phyloP scores from a whole-genome alignment of 306 rosid genomes.

The Senna siamea region DNA sequence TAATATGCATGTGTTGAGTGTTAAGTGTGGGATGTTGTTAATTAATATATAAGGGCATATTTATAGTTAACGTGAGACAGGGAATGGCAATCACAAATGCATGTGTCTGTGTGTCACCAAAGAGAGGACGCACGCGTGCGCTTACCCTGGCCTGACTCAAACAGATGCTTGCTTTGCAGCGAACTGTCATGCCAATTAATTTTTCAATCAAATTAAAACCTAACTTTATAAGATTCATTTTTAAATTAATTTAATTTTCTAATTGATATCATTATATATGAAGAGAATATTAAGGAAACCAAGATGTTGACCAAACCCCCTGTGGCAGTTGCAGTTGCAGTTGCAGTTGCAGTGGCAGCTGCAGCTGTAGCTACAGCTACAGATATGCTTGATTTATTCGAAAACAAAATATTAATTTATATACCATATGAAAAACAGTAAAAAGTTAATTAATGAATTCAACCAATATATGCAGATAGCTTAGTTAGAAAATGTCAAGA shows the following conservation, averaged over 20 bases:
- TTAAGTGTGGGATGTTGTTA: too few species aligned
- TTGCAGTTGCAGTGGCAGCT: too few species aligned
- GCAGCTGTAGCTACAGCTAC: not conserved
- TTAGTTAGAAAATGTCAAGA: not conserved
- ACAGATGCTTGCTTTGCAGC: slow-evolving; percentile 1
- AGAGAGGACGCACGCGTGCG: slow-evolving; percentile 16
- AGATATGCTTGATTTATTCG: not conserved
- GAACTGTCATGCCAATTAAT: not conserved
- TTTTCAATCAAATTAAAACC: not conserved
- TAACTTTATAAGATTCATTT: not conserved
- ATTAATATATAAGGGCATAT: too few species aligned
- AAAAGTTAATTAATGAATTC: too few species aligned
- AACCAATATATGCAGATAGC: too few species aligned
- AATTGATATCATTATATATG: too few species aligned
- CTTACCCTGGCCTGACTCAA: not conserved
- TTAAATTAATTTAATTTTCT: too few species aligned
- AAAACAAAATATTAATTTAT: not conserved
- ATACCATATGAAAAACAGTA: too few species aligned
- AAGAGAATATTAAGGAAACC: not conserved
- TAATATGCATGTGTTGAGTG: not conserved
- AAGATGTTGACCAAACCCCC: not conserved
- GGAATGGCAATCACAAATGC: too few species aligned
- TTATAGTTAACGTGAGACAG: too few species aligned
- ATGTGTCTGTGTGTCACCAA: slow-evolving; percentile 1
- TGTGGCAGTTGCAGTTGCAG: not conserved